Evolutionary conservation across 169 alveolate genomes (phyloP).

Genomic region (Plasmodium ovale): DNA sequence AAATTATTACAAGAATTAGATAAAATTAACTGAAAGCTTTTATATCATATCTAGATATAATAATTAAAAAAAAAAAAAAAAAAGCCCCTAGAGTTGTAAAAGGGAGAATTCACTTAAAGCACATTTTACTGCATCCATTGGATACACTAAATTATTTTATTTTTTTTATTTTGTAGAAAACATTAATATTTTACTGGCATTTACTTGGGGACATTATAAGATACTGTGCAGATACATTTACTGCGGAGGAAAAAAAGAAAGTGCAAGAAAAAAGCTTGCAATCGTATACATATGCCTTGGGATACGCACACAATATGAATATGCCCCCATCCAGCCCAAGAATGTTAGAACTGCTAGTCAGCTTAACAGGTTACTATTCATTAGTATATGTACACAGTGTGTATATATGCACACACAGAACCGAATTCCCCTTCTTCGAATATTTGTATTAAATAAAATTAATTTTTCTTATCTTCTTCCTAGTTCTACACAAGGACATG

Average conservation of each 20-base stretch:
- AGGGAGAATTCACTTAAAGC: too few species aligned
- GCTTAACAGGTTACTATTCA: conserved; percentile 67
- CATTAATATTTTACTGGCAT: conserved; percentile 70
- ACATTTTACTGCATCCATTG: not conserved
- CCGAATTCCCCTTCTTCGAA: not conserved
- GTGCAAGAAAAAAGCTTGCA: conserved; percentile 72
- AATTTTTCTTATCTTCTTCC: conserved; percentile 1
- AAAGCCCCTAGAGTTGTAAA: too few species aligned
- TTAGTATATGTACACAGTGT: not conserved
- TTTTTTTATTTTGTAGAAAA: conserved; percentile 46
- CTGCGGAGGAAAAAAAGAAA: conserved; percentile 22
- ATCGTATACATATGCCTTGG: conserved; percentile 57
- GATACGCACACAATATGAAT: conserved; percentile 62
- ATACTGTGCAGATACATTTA: conserved; percentile 67
- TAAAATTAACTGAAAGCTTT: too few species aligned
- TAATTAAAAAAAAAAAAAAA: too few species aligned
- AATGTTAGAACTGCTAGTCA: conserved; percentile 66
- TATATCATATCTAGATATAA: too few species aligned
- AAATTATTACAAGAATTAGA: too few species aligned
- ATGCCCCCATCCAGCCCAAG: conserved; percentile 66
- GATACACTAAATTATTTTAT: not conserved
- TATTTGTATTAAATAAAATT: not conserved
- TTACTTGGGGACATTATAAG: conserved; percentile 72
- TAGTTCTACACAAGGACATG: conserved; percentile 72
- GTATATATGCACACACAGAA: not conserved